Conservation (phyloP, 2,329 filamentous ascomycete genomes). For the Ilyonectria mors-panacis region DNA sequence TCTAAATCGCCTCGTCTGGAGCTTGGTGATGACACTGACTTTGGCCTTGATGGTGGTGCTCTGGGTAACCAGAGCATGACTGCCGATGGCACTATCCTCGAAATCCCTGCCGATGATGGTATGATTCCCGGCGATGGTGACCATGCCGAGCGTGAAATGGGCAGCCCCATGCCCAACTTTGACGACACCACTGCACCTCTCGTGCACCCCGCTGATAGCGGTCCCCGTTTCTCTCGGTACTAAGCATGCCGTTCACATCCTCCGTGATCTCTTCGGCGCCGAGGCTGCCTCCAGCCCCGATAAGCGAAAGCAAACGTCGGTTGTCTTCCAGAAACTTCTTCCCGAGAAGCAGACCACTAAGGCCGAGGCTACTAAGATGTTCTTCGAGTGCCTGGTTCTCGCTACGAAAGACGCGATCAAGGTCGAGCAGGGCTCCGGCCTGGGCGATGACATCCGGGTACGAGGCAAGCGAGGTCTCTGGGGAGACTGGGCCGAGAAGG, state of each 20-base stretch:
- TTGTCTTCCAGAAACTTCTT: slow-evolving; percentile 92
- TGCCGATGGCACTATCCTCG: slow-evolving; percentile 74
- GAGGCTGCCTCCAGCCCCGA: slow-evolving; percentile 78
- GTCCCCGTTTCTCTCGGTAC: slow-evolving; percentile 92
- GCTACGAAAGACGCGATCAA: slow-evolving; percentile 99
- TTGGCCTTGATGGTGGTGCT: slow-evolving; percentile 59
- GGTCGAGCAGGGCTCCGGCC: slow-evolving; percentile 85
- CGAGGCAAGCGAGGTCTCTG: slow-evolving; percentile 95
- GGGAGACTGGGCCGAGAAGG: slow-evolving; percentile 93
- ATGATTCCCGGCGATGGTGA: slow-evolving; percentile 62
- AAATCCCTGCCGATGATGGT: slow-evolving; percentile 74
- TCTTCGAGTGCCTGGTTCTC: slow-evolving; percentile 95
- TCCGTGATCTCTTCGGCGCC: slow-evolving; percentile 88
- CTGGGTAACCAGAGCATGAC: slow-evolving; percentile 68
- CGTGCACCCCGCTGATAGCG: slow-evolving; percentile 86
- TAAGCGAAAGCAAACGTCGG: slow-evolving; percentile 81
- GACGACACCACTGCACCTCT: slow-evolving; percentile 84
- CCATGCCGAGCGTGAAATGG: slow-evolving; percentile 60
- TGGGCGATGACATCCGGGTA: slow-evolving; percentile 87
- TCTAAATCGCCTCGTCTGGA: slow-evolving; percentile 80
- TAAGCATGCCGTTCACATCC: slow-evolving; percentile 94
- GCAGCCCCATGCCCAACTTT: slow-evolving; percentile 72
- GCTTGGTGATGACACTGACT: slow-evolving; percentile 76
- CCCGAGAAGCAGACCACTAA: slow-evolving; percentile 86
- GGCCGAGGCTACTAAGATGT: slow-evolving; percentile 98